Conservation (phyloP, 228 moss, liverwort and hornwort genomes). For the Sphagnum fallax region DNA sequence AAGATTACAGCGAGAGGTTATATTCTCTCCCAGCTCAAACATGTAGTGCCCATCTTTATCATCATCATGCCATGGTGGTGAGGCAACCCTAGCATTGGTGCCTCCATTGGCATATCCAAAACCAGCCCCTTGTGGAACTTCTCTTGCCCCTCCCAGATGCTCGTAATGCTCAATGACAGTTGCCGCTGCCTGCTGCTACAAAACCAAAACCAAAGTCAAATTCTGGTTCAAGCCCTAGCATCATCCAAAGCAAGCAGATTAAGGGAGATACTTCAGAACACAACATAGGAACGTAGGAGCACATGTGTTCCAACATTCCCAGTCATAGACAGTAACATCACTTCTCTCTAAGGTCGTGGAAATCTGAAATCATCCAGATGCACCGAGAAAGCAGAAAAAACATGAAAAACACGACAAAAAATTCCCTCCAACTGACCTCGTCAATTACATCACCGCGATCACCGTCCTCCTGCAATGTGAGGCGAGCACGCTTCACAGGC, state of each 20-base stretch:
- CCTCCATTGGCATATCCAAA: conserved; percentile 46
- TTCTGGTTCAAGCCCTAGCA: neutral
- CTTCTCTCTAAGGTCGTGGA: neutral
- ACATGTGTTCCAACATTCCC: conserved; percentile 3
- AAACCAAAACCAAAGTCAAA: conserved; percentile 7
- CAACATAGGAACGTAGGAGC: neutral
- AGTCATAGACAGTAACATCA: neutral
- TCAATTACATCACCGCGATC: conserved; percentile 29
- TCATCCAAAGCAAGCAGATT: neutral
- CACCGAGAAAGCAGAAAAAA: neutral
- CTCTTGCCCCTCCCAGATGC: conserved; percentile 21
- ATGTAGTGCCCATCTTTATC: conserved; percentile 67
- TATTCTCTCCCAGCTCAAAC: conserved; percentile 66
- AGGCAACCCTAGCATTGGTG: conserved; percentile 28
- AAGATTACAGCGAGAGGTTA: conserved; percentile 62
- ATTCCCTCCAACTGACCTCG: conserved; percentile 23
- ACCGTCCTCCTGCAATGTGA: conserved; percentile 28
- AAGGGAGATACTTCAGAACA: neutral
- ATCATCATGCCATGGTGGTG: conserved; percentile 65
- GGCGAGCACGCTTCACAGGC: conserved; percentile 43
- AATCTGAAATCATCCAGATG: neutral
- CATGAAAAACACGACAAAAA: neutral
- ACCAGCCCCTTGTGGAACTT: conserved; percentile 28
- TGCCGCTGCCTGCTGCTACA: conserved; percentile 17
- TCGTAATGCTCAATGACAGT: conserved; percentile 33